Percentiles rank a stretch among this genome's conserved stretches.
Evolutionary conservation across 306 rosid genomes (phyloP).

Genomic region (Lathyrus oleraceus): DNA sequence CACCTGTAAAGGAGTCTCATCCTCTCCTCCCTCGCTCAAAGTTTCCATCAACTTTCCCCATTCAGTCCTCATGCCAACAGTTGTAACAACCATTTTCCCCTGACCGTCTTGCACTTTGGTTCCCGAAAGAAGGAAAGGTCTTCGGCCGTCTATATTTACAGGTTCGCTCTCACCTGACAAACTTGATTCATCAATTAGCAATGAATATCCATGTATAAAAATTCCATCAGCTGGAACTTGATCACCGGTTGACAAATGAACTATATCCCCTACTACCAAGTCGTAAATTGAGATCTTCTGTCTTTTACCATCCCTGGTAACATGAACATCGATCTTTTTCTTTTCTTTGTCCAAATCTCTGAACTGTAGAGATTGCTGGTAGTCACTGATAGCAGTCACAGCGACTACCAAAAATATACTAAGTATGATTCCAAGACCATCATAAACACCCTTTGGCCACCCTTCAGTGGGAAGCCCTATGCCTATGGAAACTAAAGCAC

Average conservation of each 20-base stretch:
- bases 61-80: constrained; percentile 96
- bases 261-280: constrained; percentile 86
- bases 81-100: constrained; percentile 82
- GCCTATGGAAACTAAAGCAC: constrained; percentile 77
- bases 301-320: constrained; percentile 70
- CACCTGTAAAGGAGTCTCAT: constrained; percentile 96
- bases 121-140: constrained; percentile 90
- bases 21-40: constrained; percentile 85
- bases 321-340: constrained; percentile 75
- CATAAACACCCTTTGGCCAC: constrained; percentile 81
- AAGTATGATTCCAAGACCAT: constrained; percentile 84
- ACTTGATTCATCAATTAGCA: constrained; percentile 85
- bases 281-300: constrained; percentile 70
- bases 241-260: constrained; percentile 83
- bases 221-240: constrained; percentile 95
- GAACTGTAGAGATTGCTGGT: constrained; percentile 86
- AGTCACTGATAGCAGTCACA: constrained; percentile 89
- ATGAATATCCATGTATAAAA: constrained; percentile 65
- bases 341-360: constrained; percentile 78
- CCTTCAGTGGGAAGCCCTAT: constrained; percentile 90
- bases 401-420: constrained; percentile 75
- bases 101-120: constrained; percentile 95
- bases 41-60: constrained; percentile 98
- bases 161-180: constrained; percentile 96
- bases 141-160: constrained; percentile 46